Evolutionary conservation across 257 asterid species (phyloP).

Genomic region (Solanum chiquidenum): DNA sequence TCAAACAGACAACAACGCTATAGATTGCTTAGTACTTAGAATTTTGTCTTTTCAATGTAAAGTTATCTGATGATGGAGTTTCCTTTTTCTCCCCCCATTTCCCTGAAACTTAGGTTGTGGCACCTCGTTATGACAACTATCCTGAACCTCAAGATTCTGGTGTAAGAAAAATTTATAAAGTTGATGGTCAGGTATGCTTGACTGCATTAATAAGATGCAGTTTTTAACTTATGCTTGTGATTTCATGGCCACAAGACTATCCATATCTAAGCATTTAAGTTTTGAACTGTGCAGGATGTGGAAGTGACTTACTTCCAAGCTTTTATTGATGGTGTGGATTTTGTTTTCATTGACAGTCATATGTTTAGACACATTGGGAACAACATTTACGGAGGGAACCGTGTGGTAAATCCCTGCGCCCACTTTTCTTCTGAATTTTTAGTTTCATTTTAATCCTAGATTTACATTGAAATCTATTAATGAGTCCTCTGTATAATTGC

Average conservation of each 20-base stretch:
- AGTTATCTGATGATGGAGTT: neutral
- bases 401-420: slow-evolving; percentile 33
- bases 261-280: neutral
- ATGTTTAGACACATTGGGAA: slow-evolving; percentile 44
- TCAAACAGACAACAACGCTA: neutral
- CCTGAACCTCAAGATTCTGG: slow-evolving; percentile 68
- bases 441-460: neutral
- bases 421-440: neutral
- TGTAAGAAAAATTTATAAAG: slow-evolving; percentile 57
- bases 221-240: neutral
- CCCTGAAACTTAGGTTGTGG: slow-evolving; percentile 52
- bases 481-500: neutral
- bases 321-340: slow-evolving; percentile 88
- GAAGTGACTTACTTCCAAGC: slow-evolving; percentile 88
- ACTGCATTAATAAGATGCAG: neutral
- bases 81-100: neutral
- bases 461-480: neutral
- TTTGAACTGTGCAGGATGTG: slow-evolving; percentile 51
- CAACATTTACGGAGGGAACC: slow-evolving; percentile 78
- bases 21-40: neutral
- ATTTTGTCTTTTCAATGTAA: neutral
- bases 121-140: slow-evolving; percentile 71
- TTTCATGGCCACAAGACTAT: neutral
- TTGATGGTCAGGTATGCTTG: slow-evolving; percentile 75
- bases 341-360: slow-evolving; percentile 78